Percentiles rank a stretch among this genome's conserved stretches.
phyloP scores from a whole-genome alignment of 2,329 filamentous ascomycete genomes.

The Nannizzia gypsea region DNA sequence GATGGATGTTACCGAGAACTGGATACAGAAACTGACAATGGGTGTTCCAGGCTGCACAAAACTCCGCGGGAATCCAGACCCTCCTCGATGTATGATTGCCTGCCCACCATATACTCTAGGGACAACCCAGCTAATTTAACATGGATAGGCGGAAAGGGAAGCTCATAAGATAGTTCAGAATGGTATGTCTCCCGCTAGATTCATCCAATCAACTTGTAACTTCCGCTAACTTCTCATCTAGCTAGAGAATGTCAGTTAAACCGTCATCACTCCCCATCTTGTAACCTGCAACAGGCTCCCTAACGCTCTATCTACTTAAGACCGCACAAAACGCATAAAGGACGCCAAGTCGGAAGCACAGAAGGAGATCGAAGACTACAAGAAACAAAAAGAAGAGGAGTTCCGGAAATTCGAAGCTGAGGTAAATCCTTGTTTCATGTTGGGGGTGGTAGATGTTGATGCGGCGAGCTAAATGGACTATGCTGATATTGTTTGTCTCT shows the following conservation, averaged over 20 bases:
- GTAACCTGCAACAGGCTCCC: neutral
- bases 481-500: constrained; percentile 6
- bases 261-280: neutral
- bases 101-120: neutral
- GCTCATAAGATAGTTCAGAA: constrained; percentile 98
- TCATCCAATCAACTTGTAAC: neutral
- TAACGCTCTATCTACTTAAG: constrained; percentile 32
- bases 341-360: constrained; percentile 94
- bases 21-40: neutral
- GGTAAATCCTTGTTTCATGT: constrained; percentile 34
- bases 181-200: constrained; percentile 45
- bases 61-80: constrained; percentile 96
- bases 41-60: constrained; percentile 60
- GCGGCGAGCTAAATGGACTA: constrained; percentile 52
- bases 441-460: constrained; percentile 41
- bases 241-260: constrained; percentile 68
- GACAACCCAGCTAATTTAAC: constrained; percentile 6
- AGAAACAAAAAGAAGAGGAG: constrained; percentile 77
- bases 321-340: constrained; percentile 93
- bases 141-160: constrained; percentile 76
- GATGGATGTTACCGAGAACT: neutral
- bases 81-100: constrained; percentile 73
- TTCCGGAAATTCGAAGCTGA: constrained; percentile 88
- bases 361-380: constrained; percentile 93
- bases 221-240: constrained; percentile 26